These are phyloP conservation scores for Chlamydomonas sp. DNA, from an alignment of 139 green algal genomes.

Conservation along the genomic window DNA sequence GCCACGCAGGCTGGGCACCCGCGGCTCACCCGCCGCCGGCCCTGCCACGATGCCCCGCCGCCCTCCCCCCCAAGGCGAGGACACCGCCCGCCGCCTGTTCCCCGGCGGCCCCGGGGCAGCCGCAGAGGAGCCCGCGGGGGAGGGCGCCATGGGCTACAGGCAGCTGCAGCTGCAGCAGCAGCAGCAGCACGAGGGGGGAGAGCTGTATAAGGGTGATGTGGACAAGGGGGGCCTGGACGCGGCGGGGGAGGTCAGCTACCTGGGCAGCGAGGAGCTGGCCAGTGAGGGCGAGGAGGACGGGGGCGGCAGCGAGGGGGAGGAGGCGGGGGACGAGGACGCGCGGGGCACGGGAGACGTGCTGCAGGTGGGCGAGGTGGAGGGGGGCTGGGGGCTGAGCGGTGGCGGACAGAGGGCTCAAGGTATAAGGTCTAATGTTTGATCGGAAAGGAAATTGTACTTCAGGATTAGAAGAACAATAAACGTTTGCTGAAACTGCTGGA, in stretches of 20 bases:
- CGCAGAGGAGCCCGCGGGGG: background rate
- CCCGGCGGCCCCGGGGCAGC: background rate
- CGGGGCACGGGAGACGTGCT: conserved; percentile 21
- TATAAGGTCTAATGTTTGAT: too few species aligned
- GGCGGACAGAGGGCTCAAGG: too few species aligned
- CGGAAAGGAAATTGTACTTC: too few species aligned
- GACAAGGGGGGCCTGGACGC: background rate
- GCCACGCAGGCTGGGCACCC: too few species aligned
- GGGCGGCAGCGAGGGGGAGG: background rate
- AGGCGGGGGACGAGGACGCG: conserved; percentile 15
- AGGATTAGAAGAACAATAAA: too few species aligned
- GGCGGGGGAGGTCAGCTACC: conserved; percentile 20
- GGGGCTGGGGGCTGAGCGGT: too few species aligned
- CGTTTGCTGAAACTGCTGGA: too few species aligned
- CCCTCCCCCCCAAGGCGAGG: background rate
- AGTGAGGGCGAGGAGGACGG: conserved; percentile 15
- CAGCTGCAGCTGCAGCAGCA: background rate
- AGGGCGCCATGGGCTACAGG: too few species aligned
- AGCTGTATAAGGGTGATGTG: background rate
- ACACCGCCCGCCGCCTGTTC: conserved; percentile 10
- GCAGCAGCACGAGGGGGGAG: background rate
- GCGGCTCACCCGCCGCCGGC: too few species aligned
- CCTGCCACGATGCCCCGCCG: background rate
- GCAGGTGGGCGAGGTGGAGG: background rate
- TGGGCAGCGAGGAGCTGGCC: conserved; percentile 22